Conservation (phyloP, 768 basidiomycete genomes). For the Butyriboletus loyo region DNA sequence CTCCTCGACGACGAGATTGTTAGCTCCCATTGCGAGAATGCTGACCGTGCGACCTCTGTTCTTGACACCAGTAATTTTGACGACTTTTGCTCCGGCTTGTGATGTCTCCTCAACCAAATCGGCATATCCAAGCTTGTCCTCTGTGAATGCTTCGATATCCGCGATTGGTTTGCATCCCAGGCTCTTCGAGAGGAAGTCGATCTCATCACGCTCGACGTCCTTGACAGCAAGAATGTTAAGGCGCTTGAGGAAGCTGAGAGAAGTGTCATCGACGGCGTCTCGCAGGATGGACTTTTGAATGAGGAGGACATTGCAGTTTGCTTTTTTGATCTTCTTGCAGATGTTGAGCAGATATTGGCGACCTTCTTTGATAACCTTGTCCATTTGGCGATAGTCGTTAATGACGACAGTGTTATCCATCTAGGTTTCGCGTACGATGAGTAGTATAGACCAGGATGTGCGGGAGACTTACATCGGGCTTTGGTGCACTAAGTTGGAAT, state of each 20-base stretch:
- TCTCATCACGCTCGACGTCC: conserved; percentile 98
- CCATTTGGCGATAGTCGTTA: conserved; percentile 99
- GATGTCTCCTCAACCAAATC: conserved; percentile 91
- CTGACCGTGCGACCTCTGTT: conserved; percentile 93
- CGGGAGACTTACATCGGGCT: conserved; percentile 77
- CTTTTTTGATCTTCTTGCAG: conserved; percentile 99
- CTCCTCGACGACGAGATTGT: conserved; percentile 92
- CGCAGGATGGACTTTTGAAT: conserved; percentile 99
- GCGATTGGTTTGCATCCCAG: conserved; percentile 94
- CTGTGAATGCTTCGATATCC: conserved; percentile 95
- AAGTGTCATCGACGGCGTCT: conserved; percentile 97
- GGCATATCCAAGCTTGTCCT: conserved; percentile 96
- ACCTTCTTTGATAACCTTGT: conserved; percentile 99
- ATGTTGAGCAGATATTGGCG: conserved; percentile 96
- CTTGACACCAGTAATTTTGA: conserved; percentile 92
- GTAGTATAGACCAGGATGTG: not conserved
- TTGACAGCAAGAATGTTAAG: conserved; percentile 96
- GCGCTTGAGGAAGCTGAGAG: conserved; percentile 95
- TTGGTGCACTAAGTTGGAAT: conserved; percentile 96
- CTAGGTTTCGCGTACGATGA: conserved; percentile 38
- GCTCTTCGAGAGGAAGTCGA: conserved; percentile 94
- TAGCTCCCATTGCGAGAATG: conserved; percentile 92
- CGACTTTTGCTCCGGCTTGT: conserved; percentile 82
- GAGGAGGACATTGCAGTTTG: conserved; percentile 98
- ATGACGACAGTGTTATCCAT: conserved; percentile 99